Evolutionary conservation across 2,329 filamentous ascomycete species (phyloP), one percentile per base, ranked within the genome.

Genomic region (Dothiorella sarmentorum): DNA sequence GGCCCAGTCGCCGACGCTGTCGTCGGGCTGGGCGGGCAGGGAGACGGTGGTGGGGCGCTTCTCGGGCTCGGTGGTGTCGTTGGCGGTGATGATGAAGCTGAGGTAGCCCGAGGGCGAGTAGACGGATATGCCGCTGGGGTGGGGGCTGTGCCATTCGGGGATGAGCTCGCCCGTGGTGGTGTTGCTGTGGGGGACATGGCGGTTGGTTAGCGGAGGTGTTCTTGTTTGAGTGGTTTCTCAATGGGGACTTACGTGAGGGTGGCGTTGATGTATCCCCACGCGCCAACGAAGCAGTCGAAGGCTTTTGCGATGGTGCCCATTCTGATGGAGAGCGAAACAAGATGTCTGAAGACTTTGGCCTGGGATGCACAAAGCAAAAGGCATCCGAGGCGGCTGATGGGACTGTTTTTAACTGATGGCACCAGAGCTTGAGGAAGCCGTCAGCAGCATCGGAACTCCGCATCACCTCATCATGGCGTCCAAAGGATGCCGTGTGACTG

Each of bases 31-130:
- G 20, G 49, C 49, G 9, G 49, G 49, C 22, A 53, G 49, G n/a
- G 15, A 17, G 15, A 53, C 22, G 15, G 10, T 53, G 7, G 3
- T 5, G 10, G 49, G 49, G 15, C 49, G 49, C 4, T 27, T 11
- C 35, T 53, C 49, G 20, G 49, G 24, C 35, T 53, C 18, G 10
- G 49, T 53, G 17, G 49, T 53, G 49, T 53, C 49, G 35, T 53
- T 53, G 35, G 33, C 35, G 13, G 49, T 53, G 33, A 53, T 29
- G 33, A 40, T 20, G 49, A 27, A 53, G 22, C 15, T 7, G 33
- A 27, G 17, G 49, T 53, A 53, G 35, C 49, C 49, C 9, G 49
- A 53, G 9, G 49, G n/a, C n/a, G 24, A 17, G 49, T 53, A 53
- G 33, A 40, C 35, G 4, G 49, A 53, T 3, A 29, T 29, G 35